Evolutionary conservation across 2,329 filamentous ascomycete genomes (phyloP), one percentile per base, ranked within the genome.

Genomic region (Diaporthe sp.): DNA sequence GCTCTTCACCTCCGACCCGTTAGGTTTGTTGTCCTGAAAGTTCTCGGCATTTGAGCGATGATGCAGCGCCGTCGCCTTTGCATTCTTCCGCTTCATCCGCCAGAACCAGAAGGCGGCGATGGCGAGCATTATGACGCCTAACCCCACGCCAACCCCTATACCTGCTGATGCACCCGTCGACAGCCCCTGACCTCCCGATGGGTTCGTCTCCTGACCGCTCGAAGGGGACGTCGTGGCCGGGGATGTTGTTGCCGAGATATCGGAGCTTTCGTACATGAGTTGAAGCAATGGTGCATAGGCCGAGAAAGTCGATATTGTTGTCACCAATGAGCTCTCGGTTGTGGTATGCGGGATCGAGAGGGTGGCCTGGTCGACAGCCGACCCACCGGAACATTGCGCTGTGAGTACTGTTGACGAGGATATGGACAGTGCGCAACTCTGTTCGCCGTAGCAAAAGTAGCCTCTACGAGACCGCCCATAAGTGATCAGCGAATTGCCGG

Each of bases 181-280:
- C 25, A 63, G 17, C 5, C 59, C 37, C 37, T 19, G n/a, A 12
- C 15, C 5, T 30, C 37, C 37, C 8, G 58, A 30, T 2, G 37
- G 19, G 37, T 3, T 17, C n/a, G 35, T 19, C 10, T 2, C 58
- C 12, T 47, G 9, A 17, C 59, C 59, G 39, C 39, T 47, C 25
- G 39, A 63, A 32, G 37, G 25, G 15, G 39, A 25, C 15, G 59
- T 15, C 6, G 35, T 30, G 15, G 59, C 27, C 9, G 59, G 47
- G 19, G n/a, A 13, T 27, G 59, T 22, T 44, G 17, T n/a, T 7
- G 39, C 4, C 25, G 59, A 63, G 4, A 63, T 19, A 10, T 63
- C 59, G 2, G 59, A 63, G 59, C 39, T 63, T n/a, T 63, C 37
- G 13, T 63, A 63, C 58, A 63, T 47, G 25, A 47, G 37, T 32